Base-by-base conservation (phyloP, 2,329 filamentous ascomycete species). In the Amylocarpus encephaloides region DNA sequence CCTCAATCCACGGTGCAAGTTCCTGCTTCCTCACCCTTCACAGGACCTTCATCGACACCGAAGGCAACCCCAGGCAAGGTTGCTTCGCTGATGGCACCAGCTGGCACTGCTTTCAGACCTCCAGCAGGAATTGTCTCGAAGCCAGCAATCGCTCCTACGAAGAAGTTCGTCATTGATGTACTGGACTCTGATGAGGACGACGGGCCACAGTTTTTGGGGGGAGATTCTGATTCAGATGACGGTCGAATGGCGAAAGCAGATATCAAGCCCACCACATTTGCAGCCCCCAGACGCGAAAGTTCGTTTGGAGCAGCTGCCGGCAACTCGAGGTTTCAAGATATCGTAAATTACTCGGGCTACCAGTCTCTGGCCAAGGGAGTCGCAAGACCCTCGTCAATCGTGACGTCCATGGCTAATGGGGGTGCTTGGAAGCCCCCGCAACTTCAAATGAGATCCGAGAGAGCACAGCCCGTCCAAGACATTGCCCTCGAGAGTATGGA, bases 21-120 rank as follows among this genome's bases (percentile, higher is more conserved):
- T 2, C 83, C 85, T 29, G 88, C 88, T n/a, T 96, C 91, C 2
- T 96, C 92, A 1, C 91, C 90, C 1, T 62, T 66, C 33, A 50
- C 50, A 11, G 56, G 49, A 5, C 49, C 48, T 43, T 51, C 59
- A 44, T 42, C 50, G n/a, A 43, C 48, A 12, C 47, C 33, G 12
- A 32, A 6, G 63, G 59, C 47, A 19, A 26, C 38, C 5, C 40
- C 41, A 13, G 43, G 42, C 35, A 49, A 73, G 30, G 62, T 85
- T 39, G 79, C 77, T 18, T 82, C 74, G 54, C 70, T 80, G 40
- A 85, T 94, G 73, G 86, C 88, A 33, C 87, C 89, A 26, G 78
- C 82, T 41, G 86, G 89, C 6, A 94, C 89, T 0, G 68, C 75
- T 9, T 92, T 86, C 62, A 77, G 79, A 56, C 73, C 79, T 35